Base-by-base conservation (phyloP, 1,284 basidiomycete species). In the Fomitopsis betulina region DNA sequence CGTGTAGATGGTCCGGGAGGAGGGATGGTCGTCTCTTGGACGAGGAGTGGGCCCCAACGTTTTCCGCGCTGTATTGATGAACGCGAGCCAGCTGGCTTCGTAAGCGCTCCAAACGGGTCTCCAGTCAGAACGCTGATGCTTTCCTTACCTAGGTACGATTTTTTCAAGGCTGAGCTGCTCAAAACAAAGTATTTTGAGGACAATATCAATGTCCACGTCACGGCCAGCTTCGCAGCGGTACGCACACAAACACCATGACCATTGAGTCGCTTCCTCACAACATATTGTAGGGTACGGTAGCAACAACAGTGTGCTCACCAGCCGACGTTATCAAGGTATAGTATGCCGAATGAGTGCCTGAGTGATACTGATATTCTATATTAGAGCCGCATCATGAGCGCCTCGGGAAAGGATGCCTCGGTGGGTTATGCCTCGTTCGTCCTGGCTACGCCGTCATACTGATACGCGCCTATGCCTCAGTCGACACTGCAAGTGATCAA, bases 231-330 rank as follows among this genome's bases (percentile, higher is more conserved):
- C 64, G 87, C 88, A 53, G 92, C 93, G 54, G 90, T 91, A 68
- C 58, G 87, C 77, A 25, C 32, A n/a, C n/a, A n/a, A 52, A 30
- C 17, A 30, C 27, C 27, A 30, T 47, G 25, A 5, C 39, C 30
- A n/a, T 12, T 7, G 2, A 39, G 43, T 13, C 12, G 7, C 3
- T 10, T 42, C 12, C n/a, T 53, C 32, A 23, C n/a, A 5, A 8
- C 17, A 13, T 7, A 17, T 21, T 33, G 27, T 60, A 91, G 87
- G 93, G 94, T 19, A 96, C 93, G 0, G 90, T 95, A 3, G 93
- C 94, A 12, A 95, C 93, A 3, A 95, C 94, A 0, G 86, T 96
- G n/a, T 96, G 94, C 72, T 94, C 93, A 0, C 94, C 94, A 0
- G 93, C 93, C 13, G 94, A 96, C 68, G 94, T 96, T 27, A 76